Conservation (phyloP, 176 grass and related monocot species). For the Rhynchospora breviuscula region DNA sequence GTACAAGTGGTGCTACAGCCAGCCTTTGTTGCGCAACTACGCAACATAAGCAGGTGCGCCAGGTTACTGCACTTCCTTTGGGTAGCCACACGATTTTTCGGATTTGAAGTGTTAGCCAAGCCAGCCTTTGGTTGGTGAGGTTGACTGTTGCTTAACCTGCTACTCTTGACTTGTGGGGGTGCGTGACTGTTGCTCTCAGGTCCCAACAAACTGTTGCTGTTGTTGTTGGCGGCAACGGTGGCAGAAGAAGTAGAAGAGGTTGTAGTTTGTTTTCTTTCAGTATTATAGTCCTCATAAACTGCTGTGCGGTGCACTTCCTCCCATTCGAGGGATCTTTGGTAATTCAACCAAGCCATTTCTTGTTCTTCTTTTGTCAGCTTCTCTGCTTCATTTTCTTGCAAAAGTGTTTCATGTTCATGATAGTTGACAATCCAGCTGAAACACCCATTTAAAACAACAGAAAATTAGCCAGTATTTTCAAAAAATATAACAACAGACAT, state of each 20-base stretch:
- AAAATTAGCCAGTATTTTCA: not conserved
- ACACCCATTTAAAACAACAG: not conserved
- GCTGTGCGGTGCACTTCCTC: conserved; percentile 43
- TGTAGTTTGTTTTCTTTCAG: conserved; percentile 27
- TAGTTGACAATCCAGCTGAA: conserved; percentile 87
- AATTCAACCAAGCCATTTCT: conserved; percentile 76
- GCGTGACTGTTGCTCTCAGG: not conserved
- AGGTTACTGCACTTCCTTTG: conserved; percentile 93
- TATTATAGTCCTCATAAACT: conserved; percentile 21
- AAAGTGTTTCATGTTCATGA: conserved; percentile 91
- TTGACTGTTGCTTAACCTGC: conserved; percentile 13
- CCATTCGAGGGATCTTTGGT: conserved; percentile 49
- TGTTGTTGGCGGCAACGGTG: not conserved
- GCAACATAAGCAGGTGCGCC: conserved; percentile 67
- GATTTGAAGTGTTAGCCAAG: conserved; percentile 37
- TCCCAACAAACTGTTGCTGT: conserved; percentile 17
- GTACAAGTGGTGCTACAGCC: conserved; percentile 65
- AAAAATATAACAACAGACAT: not conserved
- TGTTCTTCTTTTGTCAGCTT: conserved; percentile 93
- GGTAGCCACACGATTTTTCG: conserved; percentile 32
- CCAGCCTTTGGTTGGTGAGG: conserved; percentile 21
- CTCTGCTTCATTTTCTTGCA: conserved; percentile 96
- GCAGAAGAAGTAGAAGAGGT: conserved; percentile 1
- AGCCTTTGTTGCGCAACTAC: conserved; percentile 59
- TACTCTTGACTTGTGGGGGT: conserved; percentile 18